These are phyloP conservation scores for Dorcoceras hygrometricum DNA, from an alignment of 257 asterid genomes.

Conservation along the genomic window DNA sequence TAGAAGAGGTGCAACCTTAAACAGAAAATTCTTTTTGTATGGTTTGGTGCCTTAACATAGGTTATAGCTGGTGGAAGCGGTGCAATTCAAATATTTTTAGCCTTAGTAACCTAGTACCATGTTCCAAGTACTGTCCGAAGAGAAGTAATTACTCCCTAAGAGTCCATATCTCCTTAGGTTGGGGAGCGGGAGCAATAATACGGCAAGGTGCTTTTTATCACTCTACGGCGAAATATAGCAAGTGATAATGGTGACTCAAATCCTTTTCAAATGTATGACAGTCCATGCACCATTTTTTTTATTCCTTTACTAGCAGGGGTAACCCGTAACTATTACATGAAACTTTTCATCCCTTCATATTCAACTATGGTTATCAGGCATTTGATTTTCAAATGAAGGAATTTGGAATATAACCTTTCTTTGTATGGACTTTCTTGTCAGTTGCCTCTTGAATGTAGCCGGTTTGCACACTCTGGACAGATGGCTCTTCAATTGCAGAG, in stretches of 20 bases:
- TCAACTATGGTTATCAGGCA: background rate
- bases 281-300: background rate
- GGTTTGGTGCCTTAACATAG: too few relatives aligned
- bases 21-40: conserved; percentile 2
- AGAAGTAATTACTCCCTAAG: too few relatives aligned
- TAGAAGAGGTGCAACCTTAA: conserved; percentile 16
- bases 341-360: too few relatives aligned
- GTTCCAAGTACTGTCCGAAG: too few relatives aligned
- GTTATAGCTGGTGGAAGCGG: too few relatives aligned
- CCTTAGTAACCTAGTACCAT: too few relatives aligned
- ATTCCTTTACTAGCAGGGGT: background rate
- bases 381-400: background rate
- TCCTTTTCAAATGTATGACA: too few relatives aligned
- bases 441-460: conserved; percentile 23
- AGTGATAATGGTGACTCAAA: background rate
- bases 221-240: background rate
- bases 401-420: conserved; percentile 29
- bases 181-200: too few relatives aligned
- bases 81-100: too few relatives aligned
- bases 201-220: background rate
- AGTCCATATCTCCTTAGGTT: too few relatives aligned
- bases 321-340: background rate
- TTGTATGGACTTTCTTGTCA: conserved; percentile 32
- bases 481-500: conserved; percentile 21
- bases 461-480: conserved; percentile 23